Percentiles rank a stretch among this genome's conserved stretches.
Evolutionary conservation across 306 rosid genomes (phyloP).

Genomic region (Vigna hirtella): DNA sequence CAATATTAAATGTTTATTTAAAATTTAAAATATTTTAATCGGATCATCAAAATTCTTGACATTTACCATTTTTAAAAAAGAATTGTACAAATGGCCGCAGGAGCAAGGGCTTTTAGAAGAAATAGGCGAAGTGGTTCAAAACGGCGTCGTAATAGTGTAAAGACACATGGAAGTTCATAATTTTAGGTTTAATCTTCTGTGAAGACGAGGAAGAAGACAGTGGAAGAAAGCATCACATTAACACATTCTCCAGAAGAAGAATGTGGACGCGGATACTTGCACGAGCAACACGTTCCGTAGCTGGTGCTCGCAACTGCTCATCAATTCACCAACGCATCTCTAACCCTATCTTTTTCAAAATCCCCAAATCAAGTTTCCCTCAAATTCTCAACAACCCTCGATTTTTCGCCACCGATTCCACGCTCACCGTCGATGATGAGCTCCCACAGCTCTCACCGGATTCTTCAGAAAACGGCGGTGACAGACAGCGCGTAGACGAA

Average conservation of each 20-base stretch:
- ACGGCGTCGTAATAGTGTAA: background rate
- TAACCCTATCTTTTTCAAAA: slow-evolving; percentile 22
- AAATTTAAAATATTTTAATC: no score
- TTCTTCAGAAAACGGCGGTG: background rate
- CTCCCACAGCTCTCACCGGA: background rate
- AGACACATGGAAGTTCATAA: background rate
- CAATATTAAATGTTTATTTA: no score
- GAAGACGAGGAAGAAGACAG: background rate
- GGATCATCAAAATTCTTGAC: no score
- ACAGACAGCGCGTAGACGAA: background rate
- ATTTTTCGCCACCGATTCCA: background rate
- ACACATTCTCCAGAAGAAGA: background rate
- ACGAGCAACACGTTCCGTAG: slow-evolving; percentile 6
- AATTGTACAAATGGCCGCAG: no score
- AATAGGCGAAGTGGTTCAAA: background rate
- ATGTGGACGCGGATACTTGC: slow-evolving; percentile 48
- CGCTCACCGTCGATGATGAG: background rate
- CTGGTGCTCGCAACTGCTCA: background rate
- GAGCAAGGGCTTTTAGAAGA: no score
- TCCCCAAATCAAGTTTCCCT: background rate
- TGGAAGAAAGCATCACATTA: background rate
- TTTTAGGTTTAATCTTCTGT: background rate
- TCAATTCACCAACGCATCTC: slow-evolving; percentile 42
- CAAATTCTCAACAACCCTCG: background rate
- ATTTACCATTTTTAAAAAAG: no score